Conservation (phyloP, 1,284 basidiomycete species). For the Apiotrichum domesticum region DNA sequence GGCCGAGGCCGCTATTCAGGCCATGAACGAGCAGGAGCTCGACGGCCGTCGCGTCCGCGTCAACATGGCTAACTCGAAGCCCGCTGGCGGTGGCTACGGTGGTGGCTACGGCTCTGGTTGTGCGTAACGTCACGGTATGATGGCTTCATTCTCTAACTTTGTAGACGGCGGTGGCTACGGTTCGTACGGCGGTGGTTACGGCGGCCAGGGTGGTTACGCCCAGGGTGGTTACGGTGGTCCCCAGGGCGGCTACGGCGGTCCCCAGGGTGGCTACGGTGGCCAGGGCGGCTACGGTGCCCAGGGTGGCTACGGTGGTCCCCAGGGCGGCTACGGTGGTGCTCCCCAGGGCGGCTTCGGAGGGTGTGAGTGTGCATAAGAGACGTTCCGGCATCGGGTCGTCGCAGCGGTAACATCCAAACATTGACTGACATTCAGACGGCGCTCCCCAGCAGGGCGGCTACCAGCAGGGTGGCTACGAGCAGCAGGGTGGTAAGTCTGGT, state of each 20-base stretch:
- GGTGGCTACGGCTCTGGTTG: slow-evolving; percentile 44
- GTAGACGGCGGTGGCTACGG: slow-evolving; percentile 35
- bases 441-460: slow-evolving; percentile 40
- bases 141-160: background rate
- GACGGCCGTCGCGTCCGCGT: slow-evolving; percentile 86
- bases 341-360: slow-evolving; percentile 24
- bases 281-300: slow-evolving; percentile 41
- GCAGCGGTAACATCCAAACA: slow-evolving; percentile 14
- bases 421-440: background rate
- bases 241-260: slow-evolving; percentile 19
- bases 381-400: slow-evolving; percentile 8
- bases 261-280: slow-evolving; percentile 26
- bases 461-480: slow-evolving; percentile 44
- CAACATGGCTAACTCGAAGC: slow-evolving; percentile 86
- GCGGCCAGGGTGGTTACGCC: slow-evolving; percentile 36
- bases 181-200: slow-evolving; percentile 33
- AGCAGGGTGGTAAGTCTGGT: slow-evolving; percentile 21
- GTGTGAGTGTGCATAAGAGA: slow-evolving; percentile 7
- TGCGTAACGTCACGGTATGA: slow-evolving; percentile 16
- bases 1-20: slow-evolving; percentile 70
- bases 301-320: slow-evolving; percentile 40
- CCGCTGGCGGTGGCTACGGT: slow-evolving; percentile 52
- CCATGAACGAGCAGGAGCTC: slow-evolving; percentile 84
- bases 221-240: slow-evolving; percentile 36
- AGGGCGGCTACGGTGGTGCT: slow-evolving; percentile 43